Evolutionary conservation across 371 early-diverging fungal species (phyloP), one percentile per base, ranked within the genome.

Genomic region (Rhizopus delemar): DNA sequence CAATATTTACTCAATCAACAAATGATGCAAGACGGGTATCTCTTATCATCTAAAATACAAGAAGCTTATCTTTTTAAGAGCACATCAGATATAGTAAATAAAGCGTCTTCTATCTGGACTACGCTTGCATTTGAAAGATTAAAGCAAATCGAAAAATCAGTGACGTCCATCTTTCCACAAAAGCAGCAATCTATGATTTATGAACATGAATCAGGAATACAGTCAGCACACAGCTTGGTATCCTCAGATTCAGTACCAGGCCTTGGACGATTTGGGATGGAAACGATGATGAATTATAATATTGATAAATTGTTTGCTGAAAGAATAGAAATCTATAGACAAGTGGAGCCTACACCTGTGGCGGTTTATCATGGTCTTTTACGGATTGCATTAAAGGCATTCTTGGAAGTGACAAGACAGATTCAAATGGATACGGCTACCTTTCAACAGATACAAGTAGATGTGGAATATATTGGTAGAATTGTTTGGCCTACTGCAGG

Each of bases 221-320:
- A 13, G 13, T 22, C 22, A 38, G 39, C 39, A 11, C 13, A 8
- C 13, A 59, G 68, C 0, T 68, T 67, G 3, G 41, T 66, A 4
- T 62, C 71, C 0, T 70, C 69, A 16, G 56, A 41, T 31, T 56
- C 70, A 3, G 51, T 43, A 2, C n/a, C n/a, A 13, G 43, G 6
- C 5, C 4, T 43, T 11, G 43, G 15, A 43, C 11, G 43, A 43
- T 43, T 43, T 15, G 43, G 43, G 6, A 43, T 43, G 12, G 43
- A 43, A 6, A 43, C 15, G 43, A 43, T 43, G 43, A 57, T 88
- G 69, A 64, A 87, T 65, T 82, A 71, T 50, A 83, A 84, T 59
- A 89, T 90, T 60, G 86, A 85, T 55, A 84, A 83, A 41, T 68
- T 90, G 32, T 90, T 90, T 69, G 80, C 85, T 29, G 91, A 89